Evolutionary conservation across 2,329 filamentous ascomycete species (phyloP).

Genomic region (Pseudocercospora fijiensis): DNA sequence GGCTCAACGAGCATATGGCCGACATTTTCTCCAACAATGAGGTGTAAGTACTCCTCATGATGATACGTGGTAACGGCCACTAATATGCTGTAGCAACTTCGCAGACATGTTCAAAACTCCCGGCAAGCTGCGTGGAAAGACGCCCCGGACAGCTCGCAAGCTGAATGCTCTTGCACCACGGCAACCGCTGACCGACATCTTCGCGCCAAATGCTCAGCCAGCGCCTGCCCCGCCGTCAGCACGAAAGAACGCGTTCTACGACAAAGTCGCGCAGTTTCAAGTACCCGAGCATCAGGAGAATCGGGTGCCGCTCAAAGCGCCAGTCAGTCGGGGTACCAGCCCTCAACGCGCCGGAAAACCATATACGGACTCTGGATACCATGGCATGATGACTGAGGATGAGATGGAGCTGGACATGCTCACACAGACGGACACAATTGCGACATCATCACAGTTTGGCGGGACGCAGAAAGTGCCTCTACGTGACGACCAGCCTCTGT

Average conservation of each 20-base stretch:
- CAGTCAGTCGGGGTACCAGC: slow-evolving; percentile 36
- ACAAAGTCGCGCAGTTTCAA: slow-evolving; percentile 59
- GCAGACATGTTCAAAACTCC: slow-evolving; percentile 95
- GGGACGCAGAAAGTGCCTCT: slow-evolving; percentile 26
- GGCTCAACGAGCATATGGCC: slow-evolving; percentile 98
- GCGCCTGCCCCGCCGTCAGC: slow-evolving; percentile 54
- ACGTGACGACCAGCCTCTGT: slow-evolving; percentile 33
- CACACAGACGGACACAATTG: slow-evolving; percentile 24
- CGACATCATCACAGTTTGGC: slow-evolving; percentile 19
- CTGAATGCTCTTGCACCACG: slow-evolving; percentile 58
- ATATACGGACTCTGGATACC: slow-evolving; percentile 66
- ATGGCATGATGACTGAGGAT: slow-evolving; percentile 61
- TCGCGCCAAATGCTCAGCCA: slow-evolving; percentile 45
- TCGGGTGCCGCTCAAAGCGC: slow-evolving; percentile 29
- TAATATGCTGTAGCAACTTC: slow-evolving; percentile 66
- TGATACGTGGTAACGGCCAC: slow-evolving; percentile 13
- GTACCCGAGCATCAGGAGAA: slow-evolving; percentile 57
- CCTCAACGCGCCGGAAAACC: slow-evolving; percentile 37
- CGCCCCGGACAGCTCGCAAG: slow-evolving; percentile 69
- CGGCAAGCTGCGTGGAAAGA: slow-evolving; percentile 78
- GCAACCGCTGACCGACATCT: slow-evolving; percentile 52
- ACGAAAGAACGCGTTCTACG: slow-evolving; percentile 51
- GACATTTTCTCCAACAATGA: slow-evolving; percentile 86
- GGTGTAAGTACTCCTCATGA: slow-evolving; percentile 60
- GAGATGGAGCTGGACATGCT: slow-evolving; percentile 45